phyloP scores from a whole-genome alignment of 371 early-diverging fungal species.

The Smittium culicis region DNA sequence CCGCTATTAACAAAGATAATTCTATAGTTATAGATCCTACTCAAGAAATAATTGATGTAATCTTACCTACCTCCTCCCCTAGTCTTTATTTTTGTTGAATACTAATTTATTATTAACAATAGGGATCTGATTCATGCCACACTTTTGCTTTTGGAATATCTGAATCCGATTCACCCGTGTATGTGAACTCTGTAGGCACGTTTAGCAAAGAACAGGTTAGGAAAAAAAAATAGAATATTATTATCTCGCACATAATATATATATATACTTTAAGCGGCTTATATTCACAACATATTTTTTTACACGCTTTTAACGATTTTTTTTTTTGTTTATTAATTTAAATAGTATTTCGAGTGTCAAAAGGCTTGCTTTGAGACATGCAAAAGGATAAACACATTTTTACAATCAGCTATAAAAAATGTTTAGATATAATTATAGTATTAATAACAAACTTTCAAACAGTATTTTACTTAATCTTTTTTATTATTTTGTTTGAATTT shows the following conservation, averaged over 20 bases:
- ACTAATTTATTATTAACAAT: slow-evolving; percentile 12
- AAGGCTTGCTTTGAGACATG: background rate
- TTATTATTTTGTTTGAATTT: no score
- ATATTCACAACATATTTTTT: background rate
- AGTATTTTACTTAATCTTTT: no score
- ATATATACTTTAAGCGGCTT: no score
- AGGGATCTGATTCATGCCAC: slow-evolving; percentile 56
- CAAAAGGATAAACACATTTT: background rate
- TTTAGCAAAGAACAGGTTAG: slow-evolving; percentile 21
- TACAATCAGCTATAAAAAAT: background rate
- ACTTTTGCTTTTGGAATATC: slow-evolving; percentile 64
- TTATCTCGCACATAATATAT: no score
- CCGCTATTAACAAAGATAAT: slow-evolving; percentile 45
- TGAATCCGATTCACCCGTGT: slow-evolving; percentile 14
- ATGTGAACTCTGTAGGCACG: slow-evolving; percentile 27
- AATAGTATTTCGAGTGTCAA: background rate
- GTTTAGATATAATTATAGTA: no score
- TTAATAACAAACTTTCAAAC: no score
- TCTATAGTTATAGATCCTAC: slow-evolving; percentile 66
- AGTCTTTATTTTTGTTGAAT: background rate
- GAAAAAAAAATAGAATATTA: no score
- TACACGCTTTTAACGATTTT: background rate
- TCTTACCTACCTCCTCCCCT: background rate
- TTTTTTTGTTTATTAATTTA: background rate
- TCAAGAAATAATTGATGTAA: slow-evolving; percentile 36